phyloP scores from a whole-genome alignment of 257 asterid genomes.

The Fraxinus cuspidata region DNA sequence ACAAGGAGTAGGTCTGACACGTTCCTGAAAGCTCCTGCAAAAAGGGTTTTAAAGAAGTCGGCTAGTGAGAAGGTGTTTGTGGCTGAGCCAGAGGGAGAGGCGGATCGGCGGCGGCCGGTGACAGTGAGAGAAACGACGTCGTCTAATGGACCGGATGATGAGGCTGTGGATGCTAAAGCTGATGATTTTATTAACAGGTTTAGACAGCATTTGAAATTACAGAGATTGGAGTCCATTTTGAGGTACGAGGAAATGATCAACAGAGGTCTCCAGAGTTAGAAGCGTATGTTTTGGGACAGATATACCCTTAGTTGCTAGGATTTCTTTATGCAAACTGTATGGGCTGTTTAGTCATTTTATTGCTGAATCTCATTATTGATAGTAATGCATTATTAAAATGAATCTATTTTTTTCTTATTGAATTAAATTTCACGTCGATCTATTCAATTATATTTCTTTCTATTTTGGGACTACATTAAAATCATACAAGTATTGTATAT shows the following conservation, averaged over 20 bases:
- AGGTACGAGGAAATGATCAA: conserved; percentile 45
- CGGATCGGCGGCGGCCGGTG: conserved; percentile 42
- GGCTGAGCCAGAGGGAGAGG: conserved; percentile 19
- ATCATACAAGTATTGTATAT: too few relatives aligned
- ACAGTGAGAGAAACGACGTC: conserved; percentile 20
- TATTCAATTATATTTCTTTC: too few relatives aligned
- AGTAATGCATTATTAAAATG: too few relatives aligned
- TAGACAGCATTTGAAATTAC: conserved; percentile 64
- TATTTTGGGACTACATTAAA: too few relatives aligned
- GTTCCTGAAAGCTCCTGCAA: background rate
- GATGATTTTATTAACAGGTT: conserved; percentile 68
- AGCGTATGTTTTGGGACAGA: too few relatives aligned
- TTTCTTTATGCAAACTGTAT: too few relatives aligned
- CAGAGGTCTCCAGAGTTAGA: too few relatives aligned
- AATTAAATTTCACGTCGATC: too few relatives aligned
- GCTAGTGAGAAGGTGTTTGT: conserved; percentile 33
- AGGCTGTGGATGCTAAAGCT: conserved; percentile 61
- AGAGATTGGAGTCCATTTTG: conserved; percentile 59
- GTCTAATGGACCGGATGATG: conserved; percentile 28
- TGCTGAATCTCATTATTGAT: too few relatives aligned
- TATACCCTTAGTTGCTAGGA: too few relatives aligned
- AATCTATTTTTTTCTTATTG: too few relatives aligned
- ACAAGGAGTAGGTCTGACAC: conserved; percentile 35
- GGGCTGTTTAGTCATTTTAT: too few relatives aligned
- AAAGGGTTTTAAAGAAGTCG: conserved; percentile 41